Percentiles rank a stretch among this genome's conserved stretches.
Evolutionary conservation across 2,329 filamentous ascomycete species (phyloP).

Genomic region (Cadophora luteo-olivacea): DNA sequence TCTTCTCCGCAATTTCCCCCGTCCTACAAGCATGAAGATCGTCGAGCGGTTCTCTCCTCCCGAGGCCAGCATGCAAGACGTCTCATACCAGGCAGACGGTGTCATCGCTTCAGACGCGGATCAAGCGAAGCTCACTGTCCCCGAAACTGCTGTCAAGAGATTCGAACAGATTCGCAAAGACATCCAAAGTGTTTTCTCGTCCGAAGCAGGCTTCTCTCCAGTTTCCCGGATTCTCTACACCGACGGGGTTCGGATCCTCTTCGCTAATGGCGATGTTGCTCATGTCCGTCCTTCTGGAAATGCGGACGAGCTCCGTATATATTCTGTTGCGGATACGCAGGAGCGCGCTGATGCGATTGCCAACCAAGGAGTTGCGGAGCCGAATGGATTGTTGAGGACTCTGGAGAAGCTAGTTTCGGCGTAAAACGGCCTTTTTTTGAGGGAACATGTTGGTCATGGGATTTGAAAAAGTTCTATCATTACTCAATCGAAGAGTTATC

Average conservation of each 20-base stretch:
- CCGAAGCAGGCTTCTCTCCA: constrained; percentile 38
- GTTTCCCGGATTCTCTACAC: constrained; percentile 43
- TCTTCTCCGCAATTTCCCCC: constrained; percentile 45
- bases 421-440: not conserved
- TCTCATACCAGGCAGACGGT: constrained; percentile 31
- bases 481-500: too few relatives aligned
- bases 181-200: constrained; percentile 42
- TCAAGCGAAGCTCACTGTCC: constrained; percentile 22
- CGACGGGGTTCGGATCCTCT: constrained; percentile 44
- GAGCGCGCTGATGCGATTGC: constrained; percentile 44
- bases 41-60: constrained; percentile 42
- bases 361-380: constrained; percentile 39
- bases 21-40: constrained; percentile 44
- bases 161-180: constrained; percentile 38
- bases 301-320: constrained; percentile 46
- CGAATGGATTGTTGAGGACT: constrained; percentile 41
- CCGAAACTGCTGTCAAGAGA: constrained; percentile 26
- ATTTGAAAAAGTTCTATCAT: not conserved
- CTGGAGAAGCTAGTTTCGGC: constrained; percentile 33
- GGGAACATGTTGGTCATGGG: not conserved
- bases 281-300: constrained; percentile 46
- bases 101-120: constrained; percentile 32
- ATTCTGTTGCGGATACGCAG: constrained; percentile 44
- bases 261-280: constrained; percentile 45
- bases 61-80: constrained; percentile 34